These are phyloP conservation scores for Pleomassaria siparia DNA, from an alignment of 2,329 filamentous ascomycete species.

Conservation along the genomic window DNA sequence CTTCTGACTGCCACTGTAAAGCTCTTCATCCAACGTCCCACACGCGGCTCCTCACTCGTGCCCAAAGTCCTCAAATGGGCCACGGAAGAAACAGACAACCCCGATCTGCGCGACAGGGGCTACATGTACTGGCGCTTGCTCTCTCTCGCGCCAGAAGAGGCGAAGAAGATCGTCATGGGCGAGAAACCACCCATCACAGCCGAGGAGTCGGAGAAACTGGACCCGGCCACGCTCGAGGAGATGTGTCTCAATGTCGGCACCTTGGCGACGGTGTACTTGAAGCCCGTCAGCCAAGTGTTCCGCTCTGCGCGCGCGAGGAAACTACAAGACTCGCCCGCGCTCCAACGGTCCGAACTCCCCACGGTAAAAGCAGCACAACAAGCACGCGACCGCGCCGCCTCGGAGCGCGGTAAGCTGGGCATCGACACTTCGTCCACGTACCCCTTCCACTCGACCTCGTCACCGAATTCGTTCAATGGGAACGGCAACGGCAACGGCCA, in stretches of 20 bases:
- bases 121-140: constrained; percentile 99
- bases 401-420: constrained; percentile 33
- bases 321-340: constrained; percentile 78
- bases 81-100: constrained; percentile 98
- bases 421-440: constrained; percentile 17
- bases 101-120: constrained; percentile 89
- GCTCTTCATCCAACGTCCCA: constrained; percentile 94
- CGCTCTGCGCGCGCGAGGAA: constrained; percentile 79
- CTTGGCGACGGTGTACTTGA: constrained; percentile 94
- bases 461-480: not conserved
- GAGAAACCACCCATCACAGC: constrained; percentile 96
- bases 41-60: constrained; percentile 89
- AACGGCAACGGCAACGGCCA: constrained; percentile 3
- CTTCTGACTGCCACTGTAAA: constrained; percentile 96
- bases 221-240: constrained; percentile 88
- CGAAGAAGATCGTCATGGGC: constrained; percentile 91
- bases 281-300: constrained; percentile 97
- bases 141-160: constrained; percentile 84
- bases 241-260: constrained; percentile 97
- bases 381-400: constrained; percentile 34
- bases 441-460: not conserved
- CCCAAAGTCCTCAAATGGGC: constrained; percentile 97
- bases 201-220: constrained; percentile 84
- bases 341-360: constrained; percentile 72
- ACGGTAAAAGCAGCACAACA: constrained; percentile 52